phyloP scores from a whole-genome alignment of 495 filamentous ascomycete genomes.

The Parathielavia hyrcaniae region DNA sequence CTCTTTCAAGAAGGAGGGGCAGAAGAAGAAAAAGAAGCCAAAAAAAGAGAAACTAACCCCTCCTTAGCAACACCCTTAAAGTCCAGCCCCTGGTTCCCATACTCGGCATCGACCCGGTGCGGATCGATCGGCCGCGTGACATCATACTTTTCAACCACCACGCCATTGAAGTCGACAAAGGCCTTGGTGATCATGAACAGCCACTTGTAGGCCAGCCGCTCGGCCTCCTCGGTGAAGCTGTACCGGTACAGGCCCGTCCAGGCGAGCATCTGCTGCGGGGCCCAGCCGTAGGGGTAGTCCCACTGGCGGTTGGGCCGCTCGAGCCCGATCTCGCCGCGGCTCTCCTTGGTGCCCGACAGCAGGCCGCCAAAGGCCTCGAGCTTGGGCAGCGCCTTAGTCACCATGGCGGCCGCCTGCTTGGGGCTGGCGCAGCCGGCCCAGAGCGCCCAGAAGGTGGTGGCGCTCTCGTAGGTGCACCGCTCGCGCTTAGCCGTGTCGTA shows the following conservation, averaged over 20 bases:
- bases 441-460: slow-evolving; percentile 92
- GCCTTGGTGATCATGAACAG: slow-evolving; percentile 95
- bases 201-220: slow-evolving; percentile 89
- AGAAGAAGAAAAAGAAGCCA: no score
- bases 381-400: slow-evolving; percentile 67
- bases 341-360: slow-evolving; percentile 81
- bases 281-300: slow-evolving; percentile 98
- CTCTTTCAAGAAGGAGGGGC: neutral
- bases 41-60: slow-evolving; percentile 59
- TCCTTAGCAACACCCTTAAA: slow-evolving; percentile 93
- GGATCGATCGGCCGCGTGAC: slow-evolving; percentile 83
- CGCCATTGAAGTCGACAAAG: slow-evolving; percentile 95
- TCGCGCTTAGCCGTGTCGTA: slow-evolving; percentile 78
- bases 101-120: slow-evolving; percentile 90
- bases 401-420: slow-evolving; percentile 69
- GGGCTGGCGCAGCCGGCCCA: slow-evolving; percentile 85
- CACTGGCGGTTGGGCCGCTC: slow-evolving; percentile 88
- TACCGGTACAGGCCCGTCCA: slow-evolving; percentile 90
- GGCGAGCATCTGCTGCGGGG: slow-evolving; percentile 95
- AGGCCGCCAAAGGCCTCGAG: slow-evolving; percentile 85
- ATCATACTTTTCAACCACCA: slow-evolving; percentile 98
- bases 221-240: slow-evolving; percentile 80
- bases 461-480: slow-evolving; percentile 73
- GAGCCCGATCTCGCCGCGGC: slow-evolving; percentile 71
- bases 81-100: slow-evolving; percentile 89